These are phyloP conservation scores for Camellia japonica DNA, from an alignment of 148 eudicot genomes.

Conservation along the genomic window DNA sequence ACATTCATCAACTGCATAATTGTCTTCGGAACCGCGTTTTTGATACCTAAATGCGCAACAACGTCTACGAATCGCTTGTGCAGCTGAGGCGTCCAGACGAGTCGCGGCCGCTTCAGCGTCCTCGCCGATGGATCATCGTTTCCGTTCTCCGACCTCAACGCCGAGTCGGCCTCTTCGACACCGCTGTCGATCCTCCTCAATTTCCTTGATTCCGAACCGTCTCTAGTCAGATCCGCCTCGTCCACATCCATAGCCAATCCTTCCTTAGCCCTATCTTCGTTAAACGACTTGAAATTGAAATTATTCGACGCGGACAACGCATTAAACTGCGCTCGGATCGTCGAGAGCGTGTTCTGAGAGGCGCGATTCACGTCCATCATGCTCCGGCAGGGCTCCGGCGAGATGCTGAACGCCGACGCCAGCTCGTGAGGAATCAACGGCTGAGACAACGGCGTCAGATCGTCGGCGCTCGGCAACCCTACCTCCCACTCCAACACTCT, in stretches of 20 bases:
- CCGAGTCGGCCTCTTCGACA: slow-evolving; percentile 22
- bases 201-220: slow-evolving; percentile 39
- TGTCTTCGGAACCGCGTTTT: slow-evolving; percentile 90
- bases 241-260: slow-evolving; percentile 13
- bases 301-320: slow-evolving; percentile 7
- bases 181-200: slow-evolving; percentile 22
- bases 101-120: slow-evolving; percentile 55
- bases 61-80: slow-evolving; percentile 93
- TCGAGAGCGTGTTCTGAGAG: slow-evolving; percentile 39
- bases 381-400: slow-evolving; percentile 46
- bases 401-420: slow-evolving; percentile 52
- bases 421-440: slow-evolving; percentile 48
- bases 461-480: slow-evolving; percentile 44
- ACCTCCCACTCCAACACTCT: slow-evolving; percentile 51
- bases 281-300: slow-evolving; percentile 26
- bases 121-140: slow-evolving; percentile 33
- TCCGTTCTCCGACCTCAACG: slow-evolving; percentile 17
- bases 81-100: slow-evolving; percentile 95
- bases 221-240: slow-evolving; percentile 31
- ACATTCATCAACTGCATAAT: slow-evolving; percentile 99
- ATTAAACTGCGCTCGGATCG: slow-evolving; percentile 26
- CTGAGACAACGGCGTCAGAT: slow-evolving; percentile 52
- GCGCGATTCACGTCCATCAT: slow-evolving; percentile 51
- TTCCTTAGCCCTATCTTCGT: slow-evolving; percentile 11
- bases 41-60: slow-evolving; percentile 73